Conservation (phyloP, 2,329 filamentous ascomycete genomes). For the Chaetomium sp. region DNA sequence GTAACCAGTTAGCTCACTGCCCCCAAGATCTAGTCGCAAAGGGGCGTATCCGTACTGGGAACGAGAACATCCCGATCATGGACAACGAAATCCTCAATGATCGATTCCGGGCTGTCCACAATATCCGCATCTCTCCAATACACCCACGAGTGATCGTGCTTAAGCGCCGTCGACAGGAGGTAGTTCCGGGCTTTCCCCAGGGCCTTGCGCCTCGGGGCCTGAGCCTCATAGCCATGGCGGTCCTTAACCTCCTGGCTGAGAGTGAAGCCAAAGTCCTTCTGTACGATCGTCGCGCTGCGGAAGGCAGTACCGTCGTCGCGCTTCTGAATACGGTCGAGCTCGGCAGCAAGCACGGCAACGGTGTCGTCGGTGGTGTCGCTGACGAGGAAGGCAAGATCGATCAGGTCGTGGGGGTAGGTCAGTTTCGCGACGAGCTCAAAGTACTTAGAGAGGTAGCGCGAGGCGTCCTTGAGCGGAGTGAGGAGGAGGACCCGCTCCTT, state of each 20-base stretch:
- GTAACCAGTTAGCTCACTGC: constrained; percentile 25
- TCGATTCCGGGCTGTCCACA: constrained; percentile 76
- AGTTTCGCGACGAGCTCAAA: constrained; percentile 88
- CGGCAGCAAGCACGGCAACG: constrained; percentile 72
- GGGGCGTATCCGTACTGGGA: constrained; percentile 61
- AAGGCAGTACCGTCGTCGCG: constrained; percentile 76
- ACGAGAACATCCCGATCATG: constrained; percentile 91
- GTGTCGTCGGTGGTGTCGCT: constrained; percentile 91
- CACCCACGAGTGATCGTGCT: constrained; percentile 94
- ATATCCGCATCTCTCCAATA: constrained; percentile 99
- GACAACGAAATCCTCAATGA: constrained; percentile 91
- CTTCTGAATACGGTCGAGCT: constrained; percentile 82
- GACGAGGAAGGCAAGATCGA: constrained; percentile 91
- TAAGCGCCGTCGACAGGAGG: constrained; percentile 73
- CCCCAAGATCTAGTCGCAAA: not conserved
- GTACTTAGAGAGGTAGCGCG: constrained; percentile 75
- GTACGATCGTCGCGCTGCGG: constrained; percentile 73
- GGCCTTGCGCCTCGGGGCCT: constrained; percentile 81
- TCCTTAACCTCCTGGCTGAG: constrained; percentile 75
- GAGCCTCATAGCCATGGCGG: constrained; percentile 77
- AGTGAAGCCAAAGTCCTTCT: constrained; percentile 81
- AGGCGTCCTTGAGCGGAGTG: constrained; percentile 86
- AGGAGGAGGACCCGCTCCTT: constrained; percentile 85
- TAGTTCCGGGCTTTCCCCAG: constrained; percentile 93
- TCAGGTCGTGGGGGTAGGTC: constrained; percentile 89